Conservation (phyloP, 169 alveolate genomes). For the Miamiensis avidus region DNA sequence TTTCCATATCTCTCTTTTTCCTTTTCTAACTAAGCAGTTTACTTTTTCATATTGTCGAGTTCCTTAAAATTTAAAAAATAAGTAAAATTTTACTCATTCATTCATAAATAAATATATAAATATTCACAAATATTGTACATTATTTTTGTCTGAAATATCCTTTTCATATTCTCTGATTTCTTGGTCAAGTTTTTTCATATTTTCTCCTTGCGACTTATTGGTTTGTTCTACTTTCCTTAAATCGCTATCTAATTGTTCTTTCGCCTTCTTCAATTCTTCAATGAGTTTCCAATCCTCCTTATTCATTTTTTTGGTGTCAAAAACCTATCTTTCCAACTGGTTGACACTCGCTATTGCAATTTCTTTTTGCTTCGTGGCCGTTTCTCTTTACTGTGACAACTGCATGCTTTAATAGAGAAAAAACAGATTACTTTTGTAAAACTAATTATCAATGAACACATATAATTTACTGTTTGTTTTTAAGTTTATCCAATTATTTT, state of each 20-base stretch:
- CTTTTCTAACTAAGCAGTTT: conserved; percentile 62
- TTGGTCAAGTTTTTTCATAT: conserved; percentile 41
- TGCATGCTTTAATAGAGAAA: background rate
- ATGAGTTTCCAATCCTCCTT: conserved; percentile 32
- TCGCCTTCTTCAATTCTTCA: conserved; percentile 31
- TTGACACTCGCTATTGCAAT: conserved; percentile 35
- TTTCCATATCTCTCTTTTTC: conserved; percentile 86
- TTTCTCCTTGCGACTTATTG: conserved; percentile 28
- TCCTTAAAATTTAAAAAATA: conserved; percentile 32
- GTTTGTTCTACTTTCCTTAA: conserved; percentile 27
- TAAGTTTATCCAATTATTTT: background rate
- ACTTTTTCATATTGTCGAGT: conserved; percentile 52
- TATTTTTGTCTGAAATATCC: conserved; percentile 51
- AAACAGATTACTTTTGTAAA: no score
- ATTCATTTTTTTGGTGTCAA: conserved; percentile 37
- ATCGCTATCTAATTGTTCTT: conserved; percentile 29
- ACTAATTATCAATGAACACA: no score
- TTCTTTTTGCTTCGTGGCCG: conserved; percentile 23
- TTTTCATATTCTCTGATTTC: conserved; percentile 57
- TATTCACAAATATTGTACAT: conserved; percentile 5
- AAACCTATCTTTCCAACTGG: conserved; percentile 38
- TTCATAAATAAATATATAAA: conserved; percentile 13
- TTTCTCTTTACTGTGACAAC: conserved; percentile 12
- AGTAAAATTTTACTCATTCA: conserved; percentile 29
- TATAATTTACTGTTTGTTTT: background rate